A percentile compares a stretch with the other conserved stretches of the same genome.
Conservation (phyloP, 2,329 filamentous ascomycete genomes). For the Ceratocystis papillata region DNA sequence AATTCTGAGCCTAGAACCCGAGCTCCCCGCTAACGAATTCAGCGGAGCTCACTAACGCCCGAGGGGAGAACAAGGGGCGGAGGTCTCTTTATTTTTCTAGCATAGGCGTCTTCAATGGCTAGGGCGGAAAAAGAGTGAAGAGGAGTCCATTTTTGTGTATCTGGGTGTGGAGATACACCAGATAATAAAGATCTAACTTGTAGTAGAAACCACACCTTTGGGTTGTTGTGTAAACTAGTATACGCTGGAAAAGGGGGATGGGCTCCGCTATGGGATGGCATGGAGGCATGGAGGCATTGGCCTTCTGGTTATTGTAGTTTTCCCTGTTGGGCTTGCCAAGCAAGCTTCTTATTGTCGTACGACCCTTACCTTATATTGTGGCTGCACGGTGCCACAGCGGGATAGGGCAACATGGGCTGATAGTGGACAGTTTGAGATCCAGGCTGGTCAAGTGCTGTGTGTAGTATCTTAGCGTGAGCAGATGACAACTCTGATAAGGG, state of each 20-base stretch:
- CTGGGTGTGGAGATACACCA: too few relatives aligned
- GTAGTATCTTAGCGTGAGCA: background rate
- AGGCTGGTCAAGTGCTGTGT: background rate
- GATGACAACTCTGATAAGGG: background rate
- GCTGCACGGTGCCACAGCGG: background rate
- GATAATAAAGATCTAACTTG: too few relatives aligned
- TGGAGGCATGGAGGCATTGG: background rate
- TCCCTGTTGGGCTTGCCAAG: background rate
- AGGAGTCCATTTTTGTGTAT: too few relatives aligned
- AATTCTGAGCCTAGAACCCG: background rate
- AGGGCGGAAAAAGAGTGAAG: too few relatives aligned
- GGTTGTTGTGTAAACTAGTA: too few relatives aligned
- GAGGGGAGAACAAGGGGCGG: background rate
- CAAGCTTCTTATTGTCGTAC: slow-evolving; percentile 3
- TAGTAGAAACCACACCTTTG: too few relatives aligned
- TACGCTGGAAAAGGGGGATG: too few relatives aligned
- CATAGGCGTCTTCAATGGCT: background rate
- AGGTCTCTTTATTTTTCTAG: background rate
- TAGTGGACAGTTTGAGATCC: background rate
- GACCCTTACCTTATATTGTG: slow-evolving; percentile 1
- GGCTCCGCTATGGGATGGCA: too few relatives aligned
- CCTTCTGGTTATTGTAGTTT: background rate
- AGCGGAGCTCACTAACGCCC: background rate
- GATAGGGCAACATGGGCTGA: background rate
- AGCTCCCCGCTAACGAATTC: background rate